Conservation (phyloP, 2,329 filamentous ascomycete species). For the Fusarium chaquense region DNA sequence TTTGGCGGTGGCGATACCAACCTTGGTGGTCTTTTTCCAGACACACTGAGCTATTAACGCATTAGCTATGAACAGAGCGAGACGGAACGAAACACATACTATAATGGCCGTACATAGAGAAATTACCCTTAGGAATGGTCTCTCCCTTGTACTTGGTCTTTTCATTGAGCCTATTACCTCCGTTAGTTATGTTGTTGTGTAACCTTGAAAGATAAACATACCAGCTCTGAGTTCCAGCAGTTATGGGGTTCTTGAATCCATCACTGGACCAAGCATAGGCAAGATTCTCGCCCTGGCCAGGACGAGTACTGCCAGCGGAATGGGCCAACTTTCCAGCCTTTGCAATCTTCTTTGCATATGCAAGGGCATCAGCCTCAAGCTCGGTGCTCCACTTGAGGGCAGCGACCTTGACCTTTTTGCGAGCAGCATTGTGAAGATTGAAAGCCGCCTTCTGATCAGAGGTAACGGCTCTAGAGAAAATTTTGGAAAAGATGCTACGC, state of each 20-base stretch:
- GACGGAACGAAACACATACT: slow-evolving; percentile 17
- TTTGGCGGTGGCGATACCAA: slow-evolving; percentile 50
- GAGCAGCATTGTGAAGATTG: slow-evolving; percentile 35
- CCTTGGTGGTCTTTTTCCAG: slow-evolving; percentile 50
- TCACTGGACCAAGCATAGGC: slow-evolving; percentile 35
- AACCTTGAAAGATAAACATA: not conserved
- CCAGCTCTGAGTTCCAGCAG: slow-evolving; percentile 33
- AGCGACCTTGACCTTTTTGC: slow-evolving; percentile 32
- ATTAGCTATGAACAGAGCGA: not conserved
- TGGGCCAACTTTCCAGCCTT: slow-evolving; percentile 29
- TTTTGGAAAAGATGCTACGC: not conserved
- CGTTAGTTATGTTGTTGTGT: rapidly evolving
- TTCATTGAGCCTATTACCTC: slow-evolving; percentile 28
- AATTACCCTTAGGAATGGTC: slow-evolving; percentile 40
- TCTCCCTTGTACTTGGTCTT: slow-evolving; percentile 36
- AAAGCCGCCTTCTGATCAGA: slow-evolving; percentile 34
- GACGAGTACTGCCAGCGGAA: slow-evolving; percentile 12
- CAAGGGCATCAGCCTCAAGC: slow-evolving; percentile 26
- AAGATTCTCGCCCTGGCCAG: slow-evolving; percentile 42
- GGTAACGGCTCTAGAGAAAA: slow-evolving; percentile 25
- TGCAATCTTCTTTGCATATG: slow-evolving; percentile 38
- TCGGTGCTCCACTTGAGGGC: slow-evolving; percentile 28
- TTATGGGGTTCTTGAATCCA: slow-evolving; percentile 26
- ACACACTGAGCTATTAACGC: slow-evolving; percentile 45
- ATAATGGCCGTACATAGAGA: slow-evolving; percentile 47